Base-by-base conservation (phyloP, 768 basidiomycete genomes). In the Floccularia luteovirens region DNA sequence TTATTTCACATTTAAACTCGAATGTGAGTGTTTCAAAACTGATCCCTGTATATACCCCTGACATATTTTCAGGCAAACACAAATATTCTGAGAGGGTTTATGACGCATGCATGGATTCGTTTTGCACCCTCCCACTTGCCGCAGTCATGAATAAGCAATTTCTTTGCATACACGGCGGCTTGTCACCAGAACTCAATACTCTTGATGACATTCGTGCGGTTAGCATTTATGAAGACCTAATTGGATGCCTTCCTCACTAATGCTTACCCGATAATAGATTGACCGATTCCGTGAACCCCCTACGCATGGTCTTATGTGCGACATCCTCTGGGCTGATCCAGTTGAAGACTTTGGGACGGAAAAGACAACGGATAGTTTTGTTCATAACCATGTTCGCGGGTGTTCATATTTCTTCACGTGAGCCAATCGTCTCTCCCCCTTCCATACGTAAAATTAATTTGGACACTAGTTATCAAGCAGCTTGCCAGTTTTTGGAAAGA, bases 131-230 rank as follows among this genome's bases (percentile, higher is more conserved):
- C 0, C 96, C 96, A 2, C 75, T 99, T 6, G 94, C 94, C 1
- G 96, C 96, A 23, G 62, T 99, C 55, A 98, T 98, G 94, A 99
- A 99, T 70, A 97, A 97, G 58, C 96, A 98, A 62, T 99, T 99
- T 62, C 69, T 98, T 36, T 99, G 94, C 61, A 96, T 98, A 45
- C 96, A 99, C 45, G 96, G 96, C 22, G 96, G 96, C 13, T 71
- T 99, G 11, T 93, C 90, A 0, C 96, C 96, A 0, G 96, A 99
- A 57, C 65, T 99, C 27, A 82, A 90, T 48, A 97, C 94, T 3
- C 74, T 99, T 33, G 94, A 99, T 53, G 96, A 99, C 58, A 78
- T 99, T 31, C 83, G 92, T 39, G 69, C 67, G 33, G 93, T 94
- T 44, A 27, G 85, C 69, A 13, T 21, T 13, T 24, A 8, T 24